phyloP scores from a whole-genome alignment of 2,329 filamentous ascomycete genomes.

The Ceratocystis ficicola region DNA sequence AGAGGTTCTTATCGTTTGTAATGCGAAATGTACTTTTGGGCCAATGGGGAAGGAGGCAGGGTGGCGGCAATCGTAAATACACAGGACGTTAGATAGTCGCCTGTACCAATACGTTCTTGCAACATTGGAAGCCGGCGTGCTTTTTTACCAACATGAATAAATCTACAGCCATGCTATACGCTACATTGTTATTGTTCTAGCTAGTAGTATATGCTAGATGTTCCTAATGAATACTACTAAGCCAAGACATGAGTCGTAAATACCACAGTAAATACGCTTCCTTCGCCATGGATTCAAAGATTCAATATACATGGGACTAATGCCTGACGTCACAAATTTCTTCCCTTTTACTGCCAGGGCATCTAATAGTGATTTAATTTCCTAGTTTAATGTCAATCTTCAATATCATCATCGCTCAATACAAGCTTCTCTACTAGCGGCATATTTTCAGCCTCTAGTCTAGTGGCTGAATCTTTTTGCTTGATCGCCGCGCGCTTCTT shows the following conservation, averaged over 20 bases:
- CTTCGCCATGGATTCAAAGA: neutral
- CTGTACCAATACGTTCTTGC: slow-evolving; percentile 12
- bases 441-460: slow-evolving; percentile 34
- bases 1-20: slow-evolving; percentile 20
- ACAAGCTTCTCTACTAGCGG: slow-evolving; percentile 50
- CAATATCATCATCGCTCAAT: slow-evolving; percentile 74
- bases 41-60: neutral
- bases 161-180: neutral
- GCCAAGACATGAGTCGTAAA: neutral
- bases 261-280: neutral
- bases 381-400: slow-evolving; percentile 39
- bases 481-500: slow-evolving; percentile 36
- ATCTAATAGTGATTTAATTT: too few relatives aligned
- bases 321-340: neutral
- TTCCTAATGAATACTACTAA: neutral
- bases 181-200: neutral
- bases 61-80: neutral
- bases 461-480: slow-evolving; percentile 25
- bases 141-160: neutral
- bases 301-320: neutral
- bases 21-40: neutral
- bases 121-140: neutral
- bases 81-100: neutral
- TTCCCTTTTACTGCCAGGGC: neutral
- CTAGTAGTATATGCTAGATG: neutral